Base-by-base conservation (phyloP, 495 filamentous ascomycete genomes). In the Penicillium herquei region DNA sequence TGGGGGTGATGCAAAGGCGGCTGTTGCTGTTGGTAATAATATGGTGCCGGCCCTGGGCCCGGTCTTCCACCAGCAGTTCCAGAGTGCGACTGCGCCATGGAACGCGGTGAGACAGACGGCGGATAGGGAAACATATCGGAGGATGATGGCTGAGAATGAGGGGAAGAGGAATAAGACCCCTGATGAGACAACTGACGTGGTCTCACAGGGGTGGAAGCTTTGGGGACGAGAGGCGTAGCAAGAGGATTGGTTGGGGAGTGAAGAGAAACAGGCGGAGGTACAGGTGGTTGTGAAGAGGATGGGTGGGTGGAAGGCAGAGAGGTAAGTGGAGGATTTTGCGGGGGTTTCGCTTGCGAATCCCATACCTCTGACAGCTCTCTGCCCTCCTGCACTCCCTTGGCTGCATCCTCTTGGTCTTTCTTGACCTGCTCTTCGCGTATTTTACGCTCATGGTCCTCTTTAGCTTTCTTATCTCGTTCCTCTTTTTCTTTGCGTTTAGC, bases 171-270 rank as follows among this genome's bases (percentile, higher is more conserved):
- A 65, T 82, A 84, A 18, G 89, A 88, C 32, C 84, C 90, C 68
- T 96, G 91, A 51, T 93, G 89, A 12, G 93, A 96, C 21, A 82
- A 63, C 53, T 92, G 90, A 14, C 91, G 85, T 34, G 82, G 76
- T 43, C 88, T 87, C 54, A 81, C 85, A 12, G 91, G 89, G 18
- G 90, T 92, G 4, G 90, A 83, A 40, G 84, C 84, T 68, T 96
- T 96, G 1, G 93, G 87, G 39, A 95, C 72, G 37, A 84, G 84
- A 6, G 94, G 92, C 6, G 89, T 92, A 17, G 90, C 87, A 57
- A 89, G 79, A 31, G 86, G 71, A 35, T 92, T 77, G 63, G 88
- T 88, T 12, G 95, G 95, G 17, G 94, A 98, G 16, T 83, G 82
- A 56, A 84, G 79, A 14, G 60, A 65, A 14, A 52, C 52, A 16